Conservation (phyloP, 306 rosid genomes). For the Herpetospermum pedunculosum region DNA sequence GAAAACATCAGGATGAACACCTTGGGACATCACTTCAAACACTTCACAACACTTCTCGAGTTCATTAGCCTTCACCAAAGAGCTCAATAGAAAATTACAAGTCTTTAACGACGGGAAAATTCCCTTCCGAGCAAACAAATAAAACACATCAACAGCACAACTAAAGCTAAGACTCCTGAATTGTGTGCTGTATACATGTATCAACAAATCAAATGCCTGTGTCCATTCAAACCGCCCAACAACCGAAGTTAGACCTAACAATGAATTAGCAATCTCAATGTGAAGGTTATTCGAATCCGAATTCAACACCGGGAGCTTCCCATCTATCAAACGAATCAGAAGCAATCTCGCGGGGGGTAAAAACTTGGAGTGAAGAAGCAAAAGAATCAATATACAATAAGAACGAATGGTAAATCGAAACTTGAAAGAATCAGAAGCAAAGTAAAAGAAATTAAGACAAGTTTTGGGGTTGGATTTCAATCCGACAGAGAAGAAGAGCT, state of each 20-base stretch:
- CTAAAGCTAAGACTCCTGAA: conserved; percentile 31
- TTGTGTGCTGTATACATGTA: conserved; percentile 42
- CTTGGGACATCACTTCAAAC: conserved; percentile 28
- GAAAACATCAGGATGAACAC: conserved; percentile 43
- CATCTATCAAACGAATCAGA: conserved; percentile 44
- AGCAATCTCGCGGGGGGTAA: conserved; percentile 38
- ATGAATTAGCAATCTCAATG: conserved; percentile 27
- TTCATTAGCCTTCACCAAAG: conserved; percentile 46
- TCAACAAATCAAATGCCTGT: conserved; percentile 42
- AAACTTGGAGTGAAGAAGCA: conserved; percentile 36
- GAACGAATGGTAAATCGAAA: conserved; percentile 52
- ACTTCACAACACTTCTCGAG: conserved; percentile 31
- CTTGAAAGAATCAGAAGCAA: conserved; percentile 26
- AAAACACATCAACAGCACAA: conserved; percentile 31
- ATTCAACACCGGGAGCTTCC: conserved; percentile 20
- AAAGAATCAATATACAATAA: conserved; percentile 40
- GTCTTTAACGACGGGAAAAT: conserved; percentile 38
- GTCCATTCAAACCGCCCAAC: conserved; percentile 15
- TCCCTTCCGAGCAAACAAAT: conserved; percentile 20
- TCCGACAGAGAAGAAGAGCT: conserved; percentile 26
- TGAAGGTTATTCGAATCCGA: conserved; percentile 14
- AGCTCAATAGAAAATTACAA: conserved; percentile 40
- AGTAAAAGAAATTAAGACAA: conserved; percentile 39
- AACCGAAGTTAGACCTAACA: conserved; percentile 20
- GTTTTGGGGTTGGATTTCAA: conserved; percentile 40